Evolutionary conservation across 257 asterid genomes (phyloP), one percentile per base, ranked within the genome.

Genomic region (Solanum tarijense): DNA sequence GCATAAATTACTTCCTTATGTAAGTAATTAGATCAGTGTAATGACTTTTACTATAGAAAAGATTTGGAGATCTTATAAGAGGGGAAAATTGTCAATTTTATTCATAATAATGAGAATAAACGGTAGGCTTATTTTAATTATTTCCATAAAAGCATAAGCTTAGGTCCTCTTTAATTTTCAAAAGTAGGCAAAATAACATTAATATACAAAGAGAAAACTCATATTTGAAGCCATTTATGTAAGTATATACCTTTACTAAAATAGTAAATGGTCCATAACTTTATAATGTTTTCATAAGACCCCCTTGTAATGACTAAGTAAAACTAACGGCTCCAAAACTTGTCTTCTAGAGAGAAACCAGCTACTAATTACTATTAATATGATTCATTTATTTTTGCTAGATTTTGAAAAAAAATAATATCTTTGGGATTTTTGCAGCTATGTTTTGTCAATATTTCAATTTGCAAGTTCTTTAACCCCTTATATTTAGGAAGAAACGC

Each of bases 271-370:
- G 89, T 86, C 93, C 92, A 86, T 73, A 65, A 6, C 68, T 66
- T 87, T 8, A 58, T 55, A 66, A 71, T 84, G 38, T n/a, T 35
- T 78, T 72, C 43, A 20, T 34, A 12, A 32, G 18, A 72, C 62
- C 71, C 87, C 69, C 87, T 38, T 82, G 65, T 18, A 13, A 13
- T 39, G 72, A 36, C 35, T 12, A 85, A 39, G 60, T 84, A 88
- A 93, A 91, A 92, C 94, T 86, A 90, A 87, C 89, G 87, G 91
- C 93, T 31, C 87, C 11, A 52, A 87, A 48, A 87, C 79, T 66
- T 38, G 46, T 88, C 74, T 29, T 29, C 35, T 55, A 43, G 18
- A 66, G 69, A 83, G 86, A 90, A 92, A 91, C 94, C 89, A 90
- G 86, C 83, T 72, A 89, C 91, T 86, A 36, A 74, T 10, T 83